These are phyloP conservation scores for Marchantia polymorpha DNA, from an alignment of 225 moss, liverwort and hornwort genomes.

Conservation along the genomic window DNA sequence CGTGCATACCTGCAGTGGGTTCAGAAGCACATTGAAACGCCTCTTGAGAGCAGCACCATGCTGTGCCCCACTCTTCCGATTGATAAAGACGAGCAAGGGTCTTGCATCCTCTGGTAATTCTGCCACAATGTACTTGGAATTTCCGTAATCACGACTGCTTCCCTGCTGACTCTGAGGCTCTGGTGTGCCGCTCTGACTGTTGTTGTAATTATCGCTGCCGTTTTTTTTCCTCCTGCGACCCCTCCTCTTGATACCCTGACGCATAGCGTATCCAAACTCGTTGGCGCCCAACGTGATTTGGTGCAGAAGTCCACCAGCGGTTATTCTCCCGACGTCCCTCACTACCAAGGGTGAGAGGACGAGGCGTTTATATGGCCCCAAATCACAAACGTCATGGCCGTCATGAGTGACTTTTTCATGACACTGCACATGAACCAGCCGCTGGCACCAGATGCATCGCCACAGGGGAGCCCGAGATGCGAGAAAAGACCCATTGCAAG, in stretches of 20 bases:
- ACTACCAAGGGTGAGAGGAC: slow-evolving; percentile 46
- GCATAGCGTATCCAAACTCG: slow-evolving; percentile 40
- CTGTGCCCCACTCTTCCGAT: slow-evolving; percentile 53
- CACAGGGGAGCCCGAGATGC: slow-evolving; percentile 49
- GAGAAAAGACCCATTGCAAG: slow-evolving; percentile 53
- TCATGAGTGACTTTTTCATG: slow-evolving; percentile 40
- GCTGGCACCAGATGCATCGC: slow-evolving; percentile 62
- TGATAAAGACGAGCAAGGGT: slow-evolving; percentile 55
- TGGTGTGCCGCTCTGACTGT: neutral
- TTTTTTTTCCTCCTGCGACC: slow-evolving; percentile 31
- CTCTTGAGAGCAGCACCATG: slow-evolving; percentile 47
- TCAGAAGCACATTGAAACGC: slow-evolving; percentile 54
- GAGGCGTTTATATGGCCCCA: slow-evolving; percentile 43
- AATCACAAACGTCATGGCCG: slow-evolving; percentile 41
- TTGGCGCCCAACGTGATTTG: slow-evolving; percentile 49
- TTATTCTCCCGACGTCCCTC: slow-evolving; percentile 34
- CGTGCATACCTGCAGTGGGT: slow-evolving; percentile 47
- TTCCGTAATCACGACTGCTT: slow-evolving; percentile 26
- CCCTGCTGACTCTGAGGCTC: slow-evolving; percentile 4
- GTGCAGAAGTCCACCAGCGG: slow-evolving; percentile 30
- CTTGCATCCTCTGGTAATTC: slow-evolving; percentile 46
- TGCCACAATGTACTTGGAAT: slow-evolving; percentile 37
- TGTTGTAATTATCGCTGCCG: slow-evolving; percentile 17
- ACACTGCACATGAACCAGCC: slow-evolving; percentile 53
- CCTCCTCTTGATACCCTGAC: slow-evolving; percentile 37